Conservation (phyloP, 148 eudicot species). For the Rhododendron henanense region DNA sequence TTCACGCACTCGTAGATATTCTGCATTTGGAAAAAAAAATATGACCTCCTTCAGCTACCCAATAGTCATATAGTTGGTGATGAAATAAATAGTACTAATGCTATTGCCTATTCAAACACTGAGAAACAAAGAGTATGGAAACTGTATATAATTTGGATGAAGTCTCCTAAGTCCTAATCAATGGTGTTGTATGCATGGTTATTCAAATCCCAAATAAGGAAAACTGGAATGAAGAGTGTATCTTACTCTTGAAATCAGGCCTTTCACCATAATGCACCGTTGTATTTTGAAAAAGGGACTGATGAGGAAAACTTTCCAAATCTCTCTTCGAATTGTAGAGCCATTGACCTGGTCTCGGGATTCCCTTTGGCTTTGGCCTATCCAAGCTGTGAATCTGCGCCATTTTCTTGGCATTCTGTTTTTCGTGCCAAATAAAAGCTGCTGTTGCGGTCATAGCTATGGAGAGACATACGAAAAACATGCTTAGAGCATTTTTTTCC, state of each 20-base stretch:
- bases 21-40: conserved; percentile 29
- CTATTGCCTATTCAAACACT: not conserved
- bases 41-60: not conserved
- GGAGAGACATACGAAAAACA: conserved; percentile 46
- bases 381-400: conserved; percentile 49
- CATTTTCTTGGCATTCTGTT: conserved; percentile 32
- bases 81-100: not conserved
- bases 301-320: conserved; percentile 68
- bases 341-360: conserved; percentile 34
- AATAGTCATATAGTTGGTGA: no score
- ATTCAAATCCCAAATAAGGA: no score
- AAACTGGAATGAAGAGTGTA: not conserved
- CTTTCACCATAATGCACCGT: conserved; percentile 59
- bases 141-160: no score
- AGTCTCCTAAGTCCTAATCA: no score
- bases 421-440: conserved; percentile 65
- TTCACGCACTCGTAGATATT: conserved; percentile 39
- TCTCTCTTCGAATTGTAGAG: conserved; percentile 54
- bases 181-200: no score
- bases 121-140: no score
- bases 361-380: conserved; percentile 35
- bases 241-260: conserved; percentile 75
- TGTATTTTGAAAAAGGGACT: conserved; percentile 38
- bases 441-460: conserved; percentile 33
- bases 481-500: conserved; percentile 24